Percentiles rank a stretch among this genome's conserved stretches.
Conservation (phyloP, 176 grass and related monocot species). For the Luzula sylvatica region DNA sequence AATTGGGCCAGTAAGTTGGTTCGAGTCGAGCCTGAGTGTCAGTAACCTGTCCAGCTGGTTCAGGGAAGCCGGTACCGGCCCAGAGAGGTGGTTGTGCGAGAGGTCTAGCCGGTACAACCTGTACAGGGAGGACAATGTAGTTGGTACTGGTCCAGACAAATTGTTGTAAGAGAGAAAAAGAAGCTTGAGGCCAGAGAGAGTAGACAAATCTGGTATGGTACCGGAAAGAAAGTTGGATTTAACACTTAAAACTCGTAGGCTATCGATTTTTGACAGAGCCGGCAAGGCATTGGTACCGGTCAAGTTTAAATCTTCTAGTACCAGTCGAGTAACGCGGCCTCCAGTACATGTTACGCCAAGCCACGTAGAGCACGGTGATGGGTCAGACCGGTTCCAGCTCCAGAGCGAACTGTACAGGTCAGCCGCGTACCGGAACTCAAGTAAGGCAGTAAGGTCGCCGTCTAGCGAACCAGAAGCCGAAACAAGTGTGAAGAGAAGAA, state of each 20-base stretch:
- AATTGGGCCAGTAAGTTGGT: conserved; percentile 42
- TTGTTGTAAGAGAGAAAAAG: conserved; percentile 65
- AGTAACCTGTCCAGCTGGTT: conserved; percentile 42
- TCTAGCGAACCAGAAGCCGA: conserved; percentile 32
- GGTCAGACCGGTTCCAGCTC: conserved; percentile 51
- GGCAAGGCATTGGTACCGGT: conserved; percentile 35
- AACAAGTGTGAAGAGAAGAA: conserved; percentile 1
- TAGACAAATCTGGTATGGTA: conserved; percentile 62
- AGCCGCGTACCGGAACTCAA: conserved; percentile 43
- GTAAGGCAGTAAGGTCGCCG: conserved; percentile 37
- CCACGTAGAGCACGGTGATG: conserved; percentile 59
- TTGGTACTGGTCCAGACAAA: conserved; percentile 46
- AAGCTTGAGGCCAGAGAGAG: conserved; percentile 54
- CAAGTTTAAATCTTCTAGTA: conserved; percentile 56
- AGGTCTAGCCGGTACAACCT: conserved; percentile 78
- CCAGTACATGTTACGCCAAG: conserved; percentile 49
- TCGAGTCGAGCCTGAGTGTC: conserved; percentile 69
- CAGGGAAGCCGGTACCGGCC: conserved; percentile 42
- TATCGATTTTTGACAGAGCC: conserved; percentile 36
- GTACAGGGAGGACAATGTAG: conserved; percentile 35
- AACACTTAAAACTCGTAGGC: conserved; percentile 78
- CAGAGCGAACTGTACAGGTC: conserved; percentile 29
- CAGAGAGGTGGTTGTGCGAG: conserved; percentile 58
- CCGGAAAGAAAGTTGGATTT: conserved; percentile 57
- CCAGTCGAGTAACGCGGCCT: conserved; percentile 65